phyloP scores from a whole-genome alignment of 1,284 basidiomycete species.

The Marasmius oreades region DNA sequence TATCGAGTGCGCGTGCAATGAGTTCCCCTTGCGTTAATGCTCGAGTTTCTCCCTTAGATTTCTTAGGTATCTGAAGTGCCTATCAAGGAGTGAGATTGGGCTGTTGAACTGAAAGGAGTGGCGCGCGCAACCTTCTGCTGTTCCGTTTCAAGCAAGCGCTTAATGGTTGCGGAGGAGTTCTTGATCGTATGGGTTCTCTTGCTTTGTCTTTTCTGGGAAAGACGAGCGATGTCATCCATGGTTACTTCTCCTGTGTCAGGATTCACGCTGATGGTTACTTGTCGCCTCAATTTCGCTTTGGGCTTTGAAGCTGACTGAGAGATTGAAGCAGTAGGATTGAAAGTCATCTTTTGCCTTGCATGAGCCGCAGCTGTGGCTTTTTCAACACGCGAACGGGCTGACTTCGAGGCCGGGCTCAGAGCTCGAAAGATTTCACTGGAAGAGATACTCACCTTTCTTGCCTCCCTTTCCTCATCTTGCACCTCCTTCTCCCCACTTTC shows the following conservation, averaged over 20 bases:
- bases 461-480: conserved; percentile 57
- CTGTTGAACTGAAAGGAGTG: neutral
- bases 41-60: conserved; percentile 45
- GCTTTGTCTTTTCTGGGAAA: conserved; percentile 53
- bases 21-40: conserved; percentile 75
- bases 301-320: conserved; percentile 25
- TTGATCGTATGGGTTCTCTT: conserved; percentile 60
- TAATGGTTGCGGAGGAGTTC: conserved; percentile 60
- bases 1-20: conserved; percentile 78
- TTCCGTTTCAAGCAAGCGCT: conserved; percentile 58
- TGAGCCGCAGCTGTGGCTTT: conserved; percentile 63
- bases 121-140: conserved; percentile 48
- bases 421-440: neutral
- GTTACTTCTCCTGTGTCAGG: conserved; percentile 56
- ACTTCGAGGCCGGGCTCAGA: conserved; percentile 30
- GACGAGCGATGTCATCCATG: conserved; percentile 1
- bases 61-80: conserved; percentile 57
- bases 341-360: conserved; percentile 58
- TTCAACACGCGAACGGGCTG: conserved; percentile 50
- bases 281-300: conserved; percentile 40
- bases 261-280: conserved; percentile 52
- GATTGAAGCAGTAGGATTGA: conserved; percentile 44
- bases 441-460: conserved; percentile 44
- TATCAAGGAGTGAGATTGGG: conserved; percentile 20
- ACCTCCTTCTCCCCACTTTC: conserved; percentile 54